Conservation (phyloP, 1,284 basidiomycete species). For the Ceratobasidium sp. region DNA sequence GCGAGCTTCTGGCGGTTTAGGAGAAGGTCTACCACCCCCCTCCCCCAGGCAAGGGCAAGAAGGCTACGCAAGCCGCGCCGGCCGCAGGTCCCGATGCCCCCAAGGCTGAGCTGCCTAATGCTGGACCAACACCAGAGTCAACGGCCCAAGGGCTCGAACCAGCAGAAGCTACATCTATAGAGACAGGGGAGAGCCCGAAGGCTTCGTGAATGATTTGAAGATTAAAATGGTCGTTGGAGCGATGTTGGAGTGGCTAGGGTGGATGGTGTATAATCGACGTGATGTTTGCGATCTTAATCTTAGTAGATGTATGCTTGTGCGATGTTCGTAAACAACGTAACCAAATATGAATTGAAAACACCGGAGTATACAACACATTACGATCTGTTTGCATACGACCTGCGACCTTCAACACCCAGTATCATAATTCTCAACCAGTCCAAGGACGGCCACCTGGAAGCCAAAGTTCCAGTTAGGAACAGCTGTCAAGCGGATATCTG, state of each 20-base stretch:
- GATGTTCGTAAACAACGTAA: neutral
- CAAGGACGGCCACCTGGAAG: conserved; percentile 25
- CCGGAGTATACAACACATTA: neutral
- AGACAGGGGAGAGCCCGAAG: neutral
- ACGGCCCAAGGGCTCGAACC: conserved; percentile 10
- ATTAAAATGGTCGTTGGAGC: neutral
- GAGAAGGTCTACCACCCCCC: conserved; percentile 82
- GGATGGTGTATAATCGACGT: neutral
- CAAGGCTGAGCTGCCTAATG: conserved; percentile 16
- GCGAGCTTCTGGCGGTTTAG: no score
- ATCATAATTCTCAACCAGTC: conserved; percentile 1
- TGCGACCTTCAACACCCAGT: neutral
- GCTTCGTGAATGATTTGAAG: neutral
- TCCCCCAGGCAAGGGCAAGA: conserved; percentile 78
- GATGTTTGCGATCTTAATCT: neutral
- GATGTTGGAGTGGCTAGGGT: no score
- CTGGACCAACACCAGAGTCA: conserved; percentile 25
- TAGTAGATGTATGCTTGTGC: conserved; percentile 10
- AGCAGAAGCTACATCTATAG: conserved; percentile 18
- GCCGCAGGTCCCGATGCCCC: conserved; percentile 7
- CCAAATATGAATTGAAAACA: conserved; percentile 11
- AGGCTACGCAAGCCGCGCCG: conserved; percentile 49
- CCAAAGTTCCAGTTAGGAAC: neutral
- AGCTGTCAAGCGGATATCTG: neutral
- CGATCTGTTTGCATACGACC: neutral